phyloP scores from a whole-genome alignment of 2,329 filamentous ascomycete species.

The Leptosphaerulina australis region DNA sequence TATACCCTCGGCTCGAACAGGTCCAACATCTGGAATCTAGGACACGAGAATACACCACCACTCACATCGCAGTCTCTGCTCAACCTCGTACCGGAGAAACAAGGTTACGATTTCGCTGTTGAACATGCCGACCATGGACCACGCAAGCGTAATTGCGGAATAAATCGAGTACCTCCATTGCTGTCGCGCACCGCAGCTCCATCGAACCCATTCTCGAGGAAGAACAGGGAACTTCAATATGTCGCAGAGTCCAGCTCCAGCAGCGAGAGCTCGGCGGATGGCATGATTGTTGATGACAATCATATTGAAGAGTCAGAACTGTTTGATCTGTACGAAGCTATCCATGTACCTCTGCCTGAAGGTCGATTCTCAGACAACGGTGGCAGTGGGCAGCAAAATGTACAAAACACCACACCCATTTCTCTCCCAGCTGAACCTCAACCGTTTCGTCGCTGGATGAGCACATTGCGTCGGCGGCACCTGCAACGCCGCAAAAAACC shows the following conservation, averaged over 20 bases:
- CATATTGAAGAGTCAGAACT: conserved; percentile 28
- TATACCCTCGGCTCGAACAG: conserved; percentile 37
- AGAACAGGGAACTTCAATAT: conserved; percentile 8
- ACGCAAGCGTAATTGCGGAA: conserved; percentile 31
- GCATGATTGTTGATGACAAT: conserved; percentile 22
- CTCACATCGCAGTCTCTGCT: conserved; percentile 43
- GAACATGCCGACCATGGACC: conserved; percentile 21
- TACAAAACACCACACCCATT: conserved; percentile 1
- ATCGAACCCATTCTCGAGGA: conserved; percentile 22
- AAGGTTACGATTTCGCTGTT: conserved; percentile 3
- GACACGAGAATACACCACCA: conserved; percentile 44
- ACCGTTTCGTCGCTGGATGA: conserved; percentile 77
- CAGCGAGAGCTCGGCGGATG: conserved; percentile 19
- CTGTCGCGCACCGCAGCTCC: conserved; percentile 21
- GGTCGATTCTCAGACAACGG: conserved; percentile 30
- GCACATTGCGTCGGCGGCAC: conserved; percentile 66
- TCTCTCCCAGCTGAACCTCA: conserved; percentile 18
- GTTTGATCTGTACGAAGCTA: conserved; percentile 42
- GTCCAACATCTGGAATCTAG: conserved; percentile 30
- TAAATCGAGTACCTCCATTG: conserved; percentile 25
- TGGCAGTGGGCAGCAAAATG: conserved; percentile 13
- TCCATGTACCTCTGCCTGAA: conserved; percentile 37
- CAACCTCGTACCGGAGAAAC: conserved; percentile 36
- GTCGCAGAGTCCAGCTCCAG: conserved; percentile 8
- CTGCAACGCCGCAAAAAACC: conserved; percentile 45